Evolutionary conservation across 1,284 basidiomycete genomes (phyloP).

Genomic region (Ceratobasidium sp.): DNA sequence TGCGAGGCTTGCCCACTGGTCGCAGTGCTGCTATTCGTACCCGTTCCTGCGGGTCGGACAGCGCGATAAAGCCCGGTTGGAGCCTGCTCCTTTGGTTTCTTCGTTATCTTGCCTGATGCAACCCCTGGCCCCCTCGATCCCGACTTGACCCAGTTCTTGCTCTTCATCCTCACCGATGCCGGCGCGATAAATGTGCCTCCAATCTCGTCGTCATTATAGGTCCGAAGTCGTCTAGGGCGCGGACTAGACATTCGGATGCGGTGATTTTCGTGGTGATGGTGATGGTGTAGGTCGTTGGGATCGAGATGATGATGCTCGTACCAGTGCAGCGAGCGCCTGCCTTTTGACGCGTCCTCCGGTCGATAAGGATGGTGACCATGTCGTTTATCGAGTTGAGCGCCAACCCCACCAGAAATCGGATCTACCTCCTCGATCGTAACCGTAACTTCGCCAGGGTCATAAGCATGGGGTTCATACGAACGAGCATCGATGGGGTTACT

Average conservation of each 20-base stretch:
- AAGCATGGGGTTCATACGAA: too few relatives aligned
- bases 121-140: not conserved
- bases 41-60: not conserved
- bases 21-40: not conserved
- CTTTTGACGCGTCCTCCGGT: conserved; percentile 10
- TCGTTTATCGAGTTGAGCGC: not conserved
- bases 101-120: not conserved
- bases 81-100: not conserved
- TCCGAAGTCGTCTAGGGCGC: conserved; percentile 4
- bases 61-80: conserved; percentile 1
- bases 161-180: not conserved
- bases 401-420: not conserved
- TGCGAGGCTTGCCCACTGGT: not conserved
- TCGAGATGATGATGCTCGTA: conserved; percentile 3
- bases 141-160: not conserved
- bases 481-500: too few relatives aligned
- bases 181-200: conserved; percentile 26
- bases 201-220: not conserved
- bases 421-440: too few relatives aligned
- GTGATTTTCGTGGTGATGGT: conserved; percentile 11
- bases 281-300: not conserved
- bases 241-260: not conserved
- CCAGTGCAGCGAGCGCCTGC: conserved; percentile 27
- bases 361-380: not conserved
- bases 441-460: too few relatives aligned